Conservation (phyloP, 129 eudicot genomes). For the Escallonia rubra region DNA sequence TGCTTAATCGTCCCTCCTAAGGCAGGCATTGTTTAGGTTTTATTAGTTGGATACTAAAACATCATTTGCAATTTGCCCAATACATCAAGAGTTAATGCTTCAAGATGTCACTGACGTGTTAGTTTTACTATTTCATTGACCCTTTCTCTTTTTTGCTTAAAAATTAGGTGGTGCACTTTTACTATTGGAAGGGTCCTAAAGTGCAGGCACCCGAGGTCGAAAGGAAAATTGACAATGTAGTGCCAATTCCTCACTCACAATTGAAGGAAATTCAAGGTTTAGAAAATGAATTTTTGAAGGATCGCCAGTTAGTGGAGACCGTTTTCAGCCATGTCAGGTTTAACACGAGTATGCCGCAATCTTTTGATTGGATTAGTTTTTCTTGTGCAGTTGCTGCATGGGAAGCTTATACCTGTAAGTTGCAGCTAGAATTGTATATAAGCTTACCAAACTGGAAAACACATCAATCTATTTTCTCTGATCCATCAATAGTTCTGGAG, state of each 20-base stretch:
- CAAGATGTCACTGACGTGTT: background rate
- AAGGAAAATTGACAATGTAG: constrained; percentile 7
- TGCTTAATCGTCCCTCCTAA: too few species aligned
- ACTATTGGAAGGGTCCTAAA: constrained; percentile 45
- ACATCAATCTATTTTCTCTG: constrained; percentile 46
- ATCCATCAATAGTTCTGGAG: constrained; percentile 10
- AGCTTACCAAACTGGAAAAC: constrained; percentile 62
- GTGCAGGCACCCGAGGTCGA: constrained; percentile 22
- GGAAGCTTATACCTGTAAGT: constrained; percentile 57
- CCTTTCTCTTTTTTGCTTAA: constrained; percentile 2
- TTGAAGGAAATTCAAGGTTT: constrained; percentile 22
- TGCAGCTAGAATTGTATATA: constrained; percentile 33
- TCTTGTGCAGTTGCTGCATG: constrained; percentile 46
- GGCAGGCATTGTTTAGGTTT: too few species aligned
- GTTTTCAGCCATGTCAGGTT: constrained; percentile 8
- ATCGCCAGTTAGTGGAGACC: constrained; percentile 31
- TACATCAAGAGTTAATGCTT: background rate
- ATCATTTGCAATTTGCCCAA: too few species aligned
- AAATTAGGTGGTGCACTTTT: constrained; percentile 74
- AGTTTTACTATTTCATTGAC: background rate
- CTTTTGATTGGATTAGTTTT: constrained; percentile 46
- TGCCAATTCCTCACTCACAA: constrained; percentile 36
- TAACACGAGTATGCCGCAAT: constrained; percentile 12
- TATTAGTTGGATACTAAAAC: too few species aligned
- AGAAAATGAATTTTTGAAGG: constrained; percentile 48